A percentile compares a stretch with the other conserved stretches of the same genome.
Conservation (phyloP, 495 filamentous ascomycete species). For the Thozetella sp. region DNA sequence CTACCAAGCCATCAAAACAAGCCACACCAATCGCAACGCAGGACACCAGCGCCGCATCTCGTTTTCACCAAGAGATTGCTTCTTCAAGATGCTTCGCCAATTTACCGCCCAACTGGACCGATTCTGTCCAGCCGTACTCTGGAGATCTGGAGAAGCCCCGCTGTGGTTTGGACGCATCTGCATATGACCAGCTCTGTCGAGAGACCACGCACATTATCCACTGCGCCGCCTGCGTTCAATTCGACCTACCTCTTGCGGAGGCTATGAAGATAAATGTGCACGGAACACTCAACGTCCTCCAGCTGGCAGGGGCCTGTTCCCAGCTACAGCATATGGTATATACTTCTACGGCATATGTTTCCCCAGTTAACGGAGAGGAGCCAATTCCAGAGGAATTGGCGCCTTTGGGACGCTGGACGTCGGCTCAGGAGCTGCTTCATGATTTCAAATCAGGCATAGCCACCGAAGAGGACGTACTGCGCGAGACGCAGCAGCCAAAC, state of each 20-base stretch:
- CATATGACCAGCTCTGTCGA: background rate
- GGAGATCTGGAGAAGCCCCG: background rate
- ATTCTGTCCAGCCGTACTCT: background rate
- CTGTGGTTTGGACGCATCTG: constrained; percentile 2
- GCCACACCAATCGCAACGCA: no score
- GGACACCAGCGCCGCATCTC: no score
- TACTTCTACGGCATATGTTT: constrained; percentile 12
- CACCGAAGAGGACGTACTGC: constrained; percentile 1
- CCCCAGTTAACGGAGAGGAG: background rate
- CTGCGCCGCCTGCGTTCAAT: constrained; percentile 4
- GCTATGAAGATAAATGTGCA: background rate
- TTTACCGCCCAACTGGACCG: background rate
- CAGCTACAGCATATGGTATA: constrained; percentile 3
- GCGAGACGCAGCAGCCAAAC: constrained; percentile 7
- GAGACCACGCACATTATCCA: constrained; percentile 8
- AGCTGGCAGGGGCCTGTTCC: constrained; percentile 5
- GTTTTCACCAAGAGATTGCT: background rate
- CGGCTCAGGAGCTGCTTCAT: background rate
- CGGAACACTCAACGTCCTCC: constrained; percentile 2
- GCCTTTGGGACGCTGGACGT: background rate
- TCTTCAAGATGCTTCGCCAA: background rate
- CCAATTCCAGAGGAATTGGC: constrained; percentile 2
- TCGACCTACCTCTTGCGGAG: background rate
- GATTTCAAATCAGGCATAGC: background rate
- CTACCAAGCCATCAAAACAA: no score